These are phyloP conservation scores for Calonectria montana DNA, from an alignment of 2,329 filamentous ascomycete species.

Conservation along the genomic window DNA sequence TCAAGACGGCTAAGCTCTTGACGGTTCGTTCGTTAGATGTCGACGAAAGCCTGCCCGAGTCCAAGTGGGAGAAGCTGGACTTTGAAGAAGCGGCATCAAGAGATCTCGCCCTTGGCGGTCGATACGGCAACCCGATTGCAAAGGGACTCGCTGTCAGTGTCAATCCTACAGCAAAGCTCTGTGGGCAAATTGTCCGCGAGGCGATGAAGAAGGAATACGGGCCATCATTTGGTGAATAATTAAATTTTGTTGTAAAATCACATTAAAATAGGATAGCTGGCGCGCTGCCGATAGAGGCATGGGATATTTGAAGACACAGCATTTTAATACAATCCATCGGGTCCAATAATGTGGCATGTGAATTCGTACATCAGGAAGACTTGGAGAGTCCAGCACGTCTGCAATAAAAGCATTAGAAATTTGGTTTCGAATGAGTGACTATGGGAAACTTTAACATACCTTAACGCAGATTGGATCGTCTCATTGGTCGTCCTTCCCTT, in stretches of 20 bases:
- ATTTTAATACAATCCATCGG: neutral
- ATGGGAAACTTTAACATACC: slow-evolving; percentile 42
- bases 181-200: slow-evolving; percentile 75
- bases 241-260: slow-evolving; percentile 19
- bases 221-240: slow-evolving; percentile 56
- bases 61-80: slow-evolving; percentile 62
- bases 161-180: slow-evolving; percentile 77
- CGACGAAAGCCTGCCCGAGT: slow-evolving; percentile 55
- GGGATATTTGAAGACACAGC: neutral
- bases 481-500: slow-evolving; percentile 65
- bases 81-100: slow-evolving; percentile 72
- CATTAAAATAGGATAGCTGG: slow-evolving; percentile 17
- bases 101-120: slow-evolving; percentile 73
- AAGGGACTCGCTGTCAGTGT: slow-evolving; percentile 72
- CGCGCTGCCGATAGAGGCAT: neutral
- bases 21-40: slow-evolving; percentile 52
- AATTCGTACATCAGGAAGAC: slow-evolving; percentile 28
- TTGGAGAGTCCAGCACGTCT: slow-evolving; percentile 48
- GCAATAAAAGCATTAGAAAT: slow-evolving; percentile 7
- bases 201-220: slow-evolving; percentile 78
- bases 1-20: slow-evolving; percentile 66
- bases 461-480: slow-evolving; percentile 59
- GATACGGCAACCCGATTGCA: slow-evolving; percentile 74
- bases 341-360: neutral
- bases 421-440: neutral